Percentiles rank a stretch among this genome's conserved stretches.
phyloP scores from a whole-genome alignment of 1,284 basidiomycete genomes.

The Moniliella sp. region DNA sequence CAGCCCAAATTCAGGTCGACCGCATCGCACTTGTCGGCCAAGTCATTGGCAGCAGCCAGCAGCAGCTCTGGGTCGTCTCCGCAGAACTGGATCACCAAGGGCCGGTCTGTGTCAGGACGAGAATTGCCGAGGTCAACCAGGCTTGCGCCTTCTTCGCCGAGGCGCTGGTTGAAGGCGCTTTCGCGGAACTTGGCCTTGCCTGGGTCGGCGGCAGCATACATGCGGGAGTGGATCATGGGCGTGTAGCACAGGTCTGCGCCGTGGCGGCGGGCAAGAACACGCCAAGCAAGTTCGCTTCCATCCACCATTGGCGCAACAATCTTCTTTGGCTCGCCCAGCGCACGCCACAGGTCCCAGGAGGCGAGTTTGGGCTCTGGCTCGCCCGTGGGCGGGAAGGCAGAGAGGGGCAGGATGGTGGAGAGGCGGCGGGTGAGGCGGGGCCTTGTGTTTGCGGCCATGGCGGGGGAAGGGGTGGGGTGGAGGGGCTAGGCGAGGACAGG shows the following conservation, averaged over 20 bases:
- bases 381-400: too few species aligned
- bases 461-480: too few species aligned
- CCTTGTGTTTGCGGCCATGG: too few species aligned
- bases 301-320: not conserved
- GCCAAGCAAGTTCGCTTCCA: not conserved
- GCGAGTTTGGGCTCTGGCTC: too few species aligned
- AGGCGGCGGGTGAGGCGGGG: too few species aligned
- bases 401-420: too few species aligned
- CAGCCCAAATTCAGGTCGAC: constrained; percentile 46
- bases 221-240: not conserved
- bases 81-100: constrained; percentile 50
- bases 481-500: too few species aligned
- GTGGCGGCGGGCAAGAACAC: not conserved
- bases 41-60: constrained; percentile 43
- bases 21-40: constrained; percentile 43
- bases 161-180: constrained; percentile 11
- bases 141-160: constrained; percentile 13
- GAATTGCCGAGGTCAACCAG: constrained; percentile 35
- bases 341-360: too few species aligned
- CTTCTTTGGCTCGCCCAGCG: too few species aligned
- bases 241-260: constrained; percentile 49
- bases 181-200: constrained; percentile 13
- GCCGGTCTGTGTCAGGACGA: constrained; percentile 49
- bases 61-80: constrained; percentile 47
- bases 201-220: constrained; percentile 1